These are phyloP conservation scores for Scenedesmus sp. DNA, from an alignment of 163 green algal genomes.

Conservation along the genomic window DNA sequence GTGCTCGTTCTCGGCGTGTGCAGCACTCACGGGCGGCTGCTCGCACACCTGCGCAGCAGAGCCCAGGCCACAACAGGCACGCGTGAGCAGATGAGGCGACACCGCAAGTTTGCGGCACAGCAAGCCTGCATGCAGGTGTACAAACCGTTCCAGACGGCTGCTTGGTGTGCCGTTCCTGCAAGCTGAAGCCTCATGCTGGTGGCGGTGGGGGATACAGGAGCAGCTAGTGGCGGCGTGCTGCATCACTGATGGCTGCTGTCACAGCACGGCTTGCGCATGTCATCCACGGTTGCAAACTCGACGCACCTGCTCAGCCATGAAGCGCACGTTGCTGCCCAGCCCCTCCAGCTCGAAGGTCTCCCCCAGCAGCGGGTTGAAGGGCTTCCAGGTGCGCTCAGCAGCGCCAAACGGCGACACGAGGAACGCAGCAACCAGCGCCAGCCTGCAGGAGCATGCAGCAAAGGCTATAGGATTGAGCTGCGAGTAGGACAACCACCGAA, in stretches of 20 bases:
- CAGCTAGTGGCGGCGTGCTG: no score
- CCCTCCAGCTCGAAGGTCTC: constrained; percentile 95
- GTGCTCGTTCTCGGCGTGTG: constrained; percentile 88
- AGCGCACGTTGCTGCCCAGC: constrained; percentile 78
- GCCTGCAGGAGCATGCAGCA: constrained; percentile 60
- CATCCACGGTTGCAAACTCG: no score
- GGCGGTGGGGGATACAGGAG: no score
- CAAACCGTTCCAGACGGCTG: no score
- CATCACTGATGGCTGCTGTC: no score
- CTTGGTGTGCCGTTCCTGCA: no score
- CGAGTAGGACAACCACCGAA: no score
- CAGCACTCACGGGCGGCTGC: constrained; percentile 94
- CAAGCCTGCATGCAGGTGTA: not conserved
- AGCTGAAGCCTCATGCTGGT: no score
- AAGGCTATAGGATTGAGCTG: not conserved
- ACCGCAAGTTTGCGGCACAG: no score
- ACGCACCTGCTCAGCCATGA: constrained; percentile 93
- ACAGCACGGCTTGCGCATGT: no score
- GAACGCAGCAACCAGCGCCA: constrained; percentile 91
- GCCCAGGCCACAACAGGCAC: not conserved
- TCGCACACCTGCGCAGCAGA: constrained; percentile 85
- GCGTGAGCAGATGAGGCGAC: not conserved
- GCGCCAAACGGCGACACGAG: constrained; percentile 91
- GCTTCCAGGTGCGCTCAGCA: constrained; percentile 96
- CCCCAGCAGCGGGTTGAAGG: constrained; percentile 98